Conservation (phyloP, 495 filamentous ascomycete genomes). For the Aspergillus haitiensis region DNA sequence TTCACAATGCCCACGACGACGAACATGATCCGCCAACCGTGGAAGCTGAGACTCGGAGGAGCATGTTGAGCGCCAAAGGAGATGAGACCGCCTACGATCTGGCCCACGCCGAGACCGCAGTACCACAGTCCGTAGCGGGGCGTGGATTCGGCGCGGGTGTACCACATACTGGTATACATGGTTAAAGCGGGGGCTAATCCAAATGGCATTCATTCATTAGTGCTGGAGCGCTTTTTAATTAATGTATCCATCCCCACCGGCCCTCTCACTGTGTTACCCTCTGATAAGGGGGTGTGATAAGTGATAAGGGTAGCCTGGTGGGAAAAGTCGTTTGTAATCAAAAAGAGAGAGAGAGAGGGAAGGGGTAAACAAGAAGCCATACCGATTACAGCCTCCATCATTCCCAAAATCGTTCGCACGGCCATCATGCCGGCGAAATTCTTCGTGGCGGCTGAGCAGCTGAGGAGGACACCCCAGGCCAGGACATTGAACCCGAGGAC, state of each 20-base stretch:
- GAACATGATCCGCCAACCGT: slow-evolving; percentile 65
- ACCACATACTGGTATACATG: slow-evolving; percentile 56
- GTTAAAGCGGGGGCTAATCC: slow-evolving; percentile 51
- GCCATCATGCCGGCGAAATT: slow-evolving; percentile 47
- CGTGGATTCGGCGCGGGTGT: slow-evolving; percentile 61
- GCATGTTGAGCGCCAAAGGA: slow-evolving; percentile 64
- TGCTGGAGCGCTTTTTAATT: neutral
- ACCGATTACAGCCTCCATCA: slow-evolving; percentile 64
- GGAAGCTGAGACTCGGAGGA: slow-evolving; percentile 29
- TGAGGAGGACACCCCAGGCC: slow-evolving; percentile 60
- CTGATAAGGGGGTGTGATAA: too few species aligned
- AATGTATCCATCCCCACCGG: too few species aligned
- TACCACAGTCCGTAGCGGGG: slow-evolving; percentile 67
- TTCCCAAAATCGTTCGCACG: slow-evolving; percentile 59
- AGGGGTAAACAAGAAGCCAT: neutral
- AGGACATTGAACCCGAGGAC: slow-evolving; percentile 56
- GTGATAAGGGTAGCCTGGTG: too few species aligned
- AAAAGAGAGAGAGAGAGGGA: neutral
- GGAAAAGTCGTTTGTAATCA: too few species aligned
- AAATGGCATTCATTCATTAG: neutral
- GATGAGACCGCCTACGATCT: slow-evolving; percentile 61
- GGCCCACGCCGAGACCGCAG: slow-evolving; percentile 60
- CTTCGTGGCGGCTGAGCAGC: slow-evolving; percentile 54
- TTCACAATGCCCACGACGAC: slow-evolving; percentile 60
- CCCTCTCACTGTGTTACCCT: too few species aligned